Conservation (phyloP, 2,329 filamentous ascomycete species). For the Fusarium phyllophilum region DNA sequence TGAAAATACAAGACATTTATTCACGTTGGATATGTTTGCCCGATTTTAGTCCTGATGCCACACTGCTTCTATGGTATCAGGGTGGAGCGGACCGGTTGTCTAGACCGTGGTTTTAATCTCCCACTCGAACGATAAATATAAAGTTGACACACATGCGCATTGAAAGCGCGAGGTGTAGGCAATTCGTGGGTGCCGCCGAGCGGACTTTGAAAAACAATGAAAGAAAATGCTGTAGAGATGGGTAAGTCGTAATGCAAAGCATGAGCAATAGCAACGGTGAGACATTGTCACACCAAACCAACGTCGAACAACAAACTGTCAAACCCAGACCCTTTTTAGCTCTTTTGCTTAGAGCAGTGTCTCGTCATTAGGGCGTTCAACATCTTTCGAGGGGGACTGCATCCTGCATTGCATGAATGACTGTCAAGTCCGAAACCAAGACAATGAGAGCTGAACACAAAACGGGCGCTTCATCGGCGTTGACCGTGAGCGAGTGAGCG, state of each 20-base stretch:
- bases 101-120: constrained; percentile 71
- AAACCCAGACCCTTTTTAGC: background rate
- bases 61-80: constrained; percentile 67
- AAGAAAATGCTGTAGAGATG: background rate
- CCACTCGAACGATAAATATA: constrained; percentile 67
- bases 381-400: constrained; percentile 8
- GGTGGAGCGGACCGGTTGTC: constrained; percentile 76
- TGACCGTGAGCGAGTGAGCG: constrained; percentile 1
- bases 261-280: constrained; percentile 22
- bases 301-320: constrained; percentile 7
- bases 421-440: constrained; percentile 21
- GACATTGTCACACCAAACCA: constrained; percentile 18
- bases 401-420: constrained; percentile 16
- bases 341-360: background rate
- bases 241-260: background rate
- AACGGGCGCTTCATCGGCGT: constrained; percentile 12
- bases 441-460: constrained; percentile 2
- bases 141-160: constrained; percentile 70
- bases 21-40: constrained; percentile 55
- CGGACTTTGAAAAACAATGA: constrained; percentile 30
- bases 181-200: constrained; percentile 61
- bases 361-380: constrained; percentile 20
- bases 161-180: constrained; percentile 69
- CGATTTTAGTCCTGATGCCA: constrained; percentile 71
- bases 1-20: constrained; percentile 8